A percentile compares a stretch with the other conserved stretches of the same genome.
Evolutionary conservation across 192 early-diverging fungal species (phyloP).

Genomic region (Rhizophlyctis rosea): DNA sequence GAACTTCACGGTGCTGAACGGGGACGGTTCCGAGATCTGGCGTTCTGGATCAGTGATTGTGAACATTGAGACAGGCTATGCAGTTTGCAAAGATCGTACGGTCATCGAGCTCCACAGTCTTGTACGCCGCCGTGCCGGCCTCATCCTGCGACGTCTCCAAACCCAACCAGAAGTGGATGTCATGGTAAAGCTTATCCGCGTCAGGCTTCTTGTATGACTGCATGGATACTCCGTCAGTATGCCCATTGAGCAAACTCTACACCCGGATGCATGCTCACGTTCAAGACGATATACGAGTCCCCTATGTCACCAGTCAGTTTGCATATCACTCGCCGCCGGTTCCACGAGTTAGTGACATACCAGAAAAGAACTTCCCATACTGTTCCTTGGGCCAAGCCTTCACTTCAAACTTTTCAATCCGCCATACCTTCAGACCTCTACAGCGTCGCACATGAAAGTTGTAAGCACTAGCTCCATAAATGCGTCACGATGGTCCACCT

Average conservation of each 20-base stretch:
- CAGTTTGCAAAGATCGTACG: too few species aligned
- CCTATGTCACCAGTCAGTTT: conserved; percentile 24
- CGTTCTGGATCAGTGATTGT: too few species aligned
- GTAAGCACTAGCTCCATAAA: not conserved
- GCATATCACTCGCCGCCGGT: not conserved
- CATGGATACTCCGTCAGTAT: not conserved
- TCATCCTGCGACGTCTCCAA: conserved; percentile 71
- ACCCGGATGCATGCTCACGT: conserved; percentile 39
- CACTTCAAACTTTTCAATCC: conserved; percentile 75
- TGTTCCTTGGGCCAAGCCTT: conserved; percentile 57
- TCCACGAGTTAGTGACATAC: conserved; percentile 24
- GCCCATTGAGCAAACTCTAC: conserved; percentile 11
- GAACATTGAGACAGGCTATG: too few species aligned
- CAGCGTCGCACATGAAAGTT: not conserved
- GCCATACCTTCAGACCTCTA: conserved; percentile 70
- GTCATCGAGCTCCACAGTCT: conserved; percentile 73
- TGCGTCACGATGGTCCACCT: not conserved
- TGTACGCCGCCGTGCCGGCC: conserved; percentile 83
- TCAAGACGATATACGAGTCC: conserved; percentile 74
- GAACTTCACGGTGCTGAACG: conserved; percentile 77
- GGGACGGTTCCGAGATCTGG: conserved; percentile 61
- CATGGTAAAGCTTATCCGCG: conserved; percentile 60
- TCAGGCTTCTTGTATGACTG: conserved; percentile 63
- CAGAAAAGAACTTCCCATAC: conserved; percentile 68
- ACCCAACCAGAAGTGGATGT: conserved; percentile 86